Evolutionary conservation across 441 rosid genomes (phyloP).

Genomic region (Brassica hybrid): DNA sequence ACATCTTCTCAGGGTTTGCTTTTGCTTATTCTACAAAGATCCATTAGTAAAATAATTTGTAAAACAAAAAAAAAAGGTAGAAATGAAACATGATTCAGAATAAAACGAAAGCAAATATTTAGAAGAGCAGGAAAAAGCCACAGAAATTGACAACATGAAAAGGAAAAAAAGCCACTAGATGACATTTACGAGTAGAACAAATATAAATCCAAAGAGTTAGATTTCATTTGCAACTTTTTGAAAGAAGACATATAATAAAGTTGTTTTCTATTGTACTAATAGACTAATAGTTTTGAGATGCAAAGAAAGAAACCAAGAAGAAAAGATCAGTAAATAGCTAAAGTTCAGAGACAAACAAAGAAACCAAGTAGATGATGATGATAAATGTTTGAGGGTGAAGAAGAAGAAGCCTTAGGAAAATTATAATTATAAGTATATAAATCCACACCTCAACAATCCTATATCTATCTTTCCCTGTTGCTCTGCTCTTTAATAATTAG

Average conservation of each 20-base stretch:
- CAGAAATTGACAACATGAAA: conserved; percentile 33
- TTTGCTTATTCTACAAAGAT: conserved; percentile 36
- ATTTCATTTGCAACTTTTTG: conserved; percentile 38
- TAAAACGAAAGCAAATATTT: conserved; percentile 36
- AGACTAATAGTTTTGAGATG: conserved; percentile 16
- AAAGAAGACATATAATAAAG: conserved; percentile 36
- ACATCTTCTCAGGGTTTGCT: conserved; percentile 31
- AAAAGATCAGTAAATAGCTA: conserved; percentile 38
- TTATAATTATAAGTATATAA: not conserved
- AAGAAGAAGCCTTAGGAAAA: conserved; percentile 24
- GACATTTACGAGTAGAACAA: conserved; percentile 38
- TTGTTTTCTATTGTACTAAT: conserved; percentile 23
- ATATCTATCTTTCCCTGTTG: conserved; percentile 18
- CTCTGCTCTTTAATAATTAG: conserved; percentile 32
- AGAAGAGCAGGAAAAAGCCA: conserved; percentile 40
- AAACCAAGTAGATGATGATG: conserved; percentile 21
- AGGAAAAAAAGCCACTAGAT: conserved; percentile 33
- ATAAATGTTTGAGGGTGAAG: conserved; percentile 23
- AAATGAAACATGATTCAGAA: conserved; percentile 33
- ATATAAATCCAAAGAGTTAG: conserved; percentile 38
- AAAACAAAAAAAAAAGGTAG: conserved; percentile 30
- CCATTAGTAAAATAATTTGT: conserved; percentile 20
- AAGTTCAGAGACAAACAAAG: conserved; percentile 23
- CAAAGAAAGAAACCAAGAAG: conserved; percentile 42
- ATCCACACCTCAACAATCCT: conserved; percentile 14